Base-by-base conservation (phyloP, 2,329 filamentous ascomycete species). In the Lasiodiplodia citricola region DNA sequence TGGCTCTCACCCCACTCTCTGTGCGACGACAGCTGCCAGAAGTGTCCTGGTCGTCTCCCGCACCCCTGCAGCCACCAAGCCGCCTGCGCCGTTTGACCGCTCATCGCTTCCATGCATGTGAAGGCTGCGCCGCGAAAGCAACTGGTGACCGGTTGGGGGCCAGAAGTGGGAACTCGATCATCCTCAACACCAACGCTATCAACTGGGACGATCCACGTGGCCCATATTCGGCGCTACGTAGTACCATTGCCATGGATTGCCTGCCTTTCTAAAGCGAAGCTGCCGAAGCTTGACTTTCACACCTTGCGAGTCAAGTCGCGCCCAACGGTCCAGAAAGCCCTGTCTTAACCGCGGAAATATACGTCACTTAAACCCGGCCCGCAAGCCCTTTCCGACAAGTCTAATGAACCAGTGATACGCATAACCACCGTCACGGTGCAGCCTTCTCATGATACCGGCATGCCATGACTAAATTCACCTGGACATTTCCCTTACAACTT, bases 71-170 rank as follows among this genome's bases (percentile, higher is more conserved):
- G 58, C 58, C 55, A 57, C 31, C 37, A 16, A 60, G 31, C 56
- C 57, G 57, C 31, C 50, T 44, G n/a, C 58, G 58, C 58, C 41
- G 38, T 23, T 52, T 31, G 58, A 50, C 58, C 58, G 58, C 58
- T 25, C 60, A 28, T 64, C 60, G 60, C 60, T 52, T 64, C 60
- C 44, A 64, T 64, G 60, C 60, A 64, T 64, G 60, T 52, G 60
- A 64, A 64, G 47, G 5, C 60, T 52, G 16, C 23, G 28, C 60
- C 60, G 38, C 52, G 35, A 52, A 64, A 64, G 31, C 47, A 63
- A 51, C 6, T 28, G 28, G 35, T 18, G 21, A 23, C 21, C 11
- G 37, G 21, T 52, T 64, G 60, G 60, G 60, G 60, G 60, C 60
- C 47, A 28, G 21, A 52, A 25, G 47, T 31, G 60, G 60, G 60